Evolutionary conservation across 345 rosid genomes (phyloP), one percentile per base, ranked within the genome.

Genomic region (Dimocarpus longan): DNA sequence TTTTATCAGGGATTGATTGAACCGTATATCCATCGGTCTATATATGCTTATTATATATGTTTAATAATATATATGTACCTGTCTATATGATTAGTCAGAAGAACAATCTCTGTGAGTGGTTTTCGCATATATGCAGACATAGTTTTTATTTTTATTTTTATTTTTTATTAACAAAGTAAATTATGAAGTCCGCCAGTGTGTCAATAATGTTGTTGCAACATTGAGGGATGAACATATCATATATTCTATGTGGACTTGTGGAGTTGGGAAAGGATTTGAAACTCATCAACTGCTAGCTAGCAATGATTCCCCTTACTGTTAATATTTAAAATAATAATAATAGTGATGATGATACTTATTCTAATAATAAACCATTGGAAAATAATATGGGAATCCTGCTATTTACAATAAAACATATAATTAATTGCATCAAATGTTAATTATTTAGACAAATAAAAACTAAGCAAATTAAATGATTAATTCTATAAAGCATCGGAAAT

Each of bases 91-190:
- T 73, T 40, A 60, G 76, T 22, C 9, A 10, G 37, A 63, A 63
- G 70, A 44, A 63, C 21, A 54, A 7, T 16, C 16, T 43, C 6
- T 63, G 69, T 24, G 2, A 24, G 60, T 44, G 44, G 70, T 63
- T 28, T 75, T 46, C 70, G 44, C 70, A 63, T n/a, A n/a, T n/a
- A n/a, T 74, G 77, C 40, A 60, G 21, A 60, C 56, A 24, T 42
- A 18, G 16, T 16, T 52, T 5, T 54, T 71, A 56, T 32, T 26
- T 52, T 24, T 8, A 32, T 32, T 32, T 32, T 32, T 32, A 3
- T 32, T 52, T 8, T 10, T 9, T 4, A 50, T 71, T 19, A 50
- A 50, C 13, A 50, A 13, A 4, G 59, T 54, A 54, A 50, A 32
- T 32, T 32, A 32, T 32, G 37, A 32, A 32, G 37, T 1, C 56